Percentiles rank a stretch among this genome's conserved stretches.
These are phyloP conservation scores for Sclerotinia glacialis DNA, from an alignment of 2,329 filamentous ascomycete species.

Conservation along the genomic window DNA sequence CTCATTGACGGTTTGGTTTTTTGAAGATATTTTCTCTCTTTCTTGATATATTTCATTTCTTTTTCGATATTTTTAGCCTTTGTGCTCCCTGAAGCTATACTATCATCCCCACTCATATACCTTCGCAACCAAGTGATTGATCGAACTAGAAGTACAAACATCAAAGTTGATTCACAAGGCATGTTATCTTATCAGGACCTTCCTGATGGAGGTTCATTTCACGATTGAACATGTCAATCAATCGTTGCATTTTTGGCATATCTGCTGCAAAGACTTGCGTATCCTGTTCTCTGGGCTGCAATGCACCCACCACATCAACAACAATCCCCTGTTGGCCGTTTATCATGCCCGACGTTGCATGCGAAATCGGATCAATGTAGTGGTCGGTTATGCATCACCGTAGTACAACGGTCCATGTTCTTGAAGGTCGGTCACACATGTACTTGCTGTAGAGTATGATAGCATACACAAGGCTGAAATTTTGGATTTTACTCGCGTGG, in stretches of 20 bases:
- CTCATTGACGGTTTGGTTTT: neutral
- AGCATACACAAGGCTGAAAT: conserved; percentile 1
- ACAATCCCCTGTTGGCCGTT: neutral
- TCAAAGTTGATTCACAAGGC: conserved; percentile 1
- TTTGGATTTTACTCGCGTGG: conserved; percentile 8
- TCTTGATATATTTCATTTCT: neutral
- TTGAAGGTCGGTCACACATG: neutral
- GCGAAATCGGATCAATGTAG: conserved; percentile 1
- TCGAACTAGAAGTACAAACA: neutral
- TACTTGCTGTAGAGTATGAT: neutral
- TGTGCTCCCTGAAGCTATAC: neutral
- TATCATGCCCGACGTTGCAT: neutral
- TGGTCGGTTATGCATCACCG: neutral
- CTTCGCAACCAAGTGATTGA: conserved; percentile 7
- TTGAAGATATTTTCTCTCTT: neutral
- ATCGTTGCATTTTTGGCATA: neutral
- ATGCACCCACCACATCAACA: neutral
- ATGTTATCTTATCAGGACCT: neutral
- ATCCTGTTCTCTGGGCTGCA: neutral
- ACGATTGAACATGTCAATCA: neutral
- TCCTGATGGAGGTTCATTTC: neutral
- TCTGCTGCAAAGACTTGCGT: neutral
- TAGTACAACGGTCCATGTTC: neutral
- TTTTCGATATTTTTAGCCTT: neutral
- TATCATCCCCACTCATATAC: neutral